phyloP scores from a whole-genome alignment of 2,329 filamentous ascomycete species.

The Alternaria sp. region DNA sequence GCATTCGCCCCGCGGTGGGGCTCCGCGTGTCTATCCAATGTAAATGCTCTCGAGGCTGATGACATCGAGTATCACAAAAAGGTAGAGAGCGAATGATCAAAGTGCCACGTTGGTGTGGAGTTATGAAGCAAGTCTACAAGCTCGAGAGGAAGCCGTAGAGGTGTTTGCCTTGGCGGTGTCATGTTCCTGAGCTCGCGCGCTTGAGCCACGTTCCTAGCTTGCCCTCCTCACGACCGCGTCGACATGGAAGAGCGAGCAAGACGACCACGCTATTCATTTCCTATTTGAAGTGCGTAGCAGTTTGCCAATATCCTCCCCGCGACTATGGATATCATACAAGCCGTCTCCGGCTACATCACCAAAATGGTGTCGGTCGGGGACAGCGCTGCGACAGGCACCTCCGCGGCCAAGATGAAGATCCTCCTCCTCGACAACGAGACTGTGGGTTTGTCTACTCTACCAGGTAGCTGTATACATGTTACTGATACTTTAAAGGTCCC shows the following conservation, averaged over 20 bases:
- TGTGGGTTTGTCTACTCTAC: conserved; percentile 62
- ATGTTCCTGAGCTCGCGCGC: conserved; percentile 11
- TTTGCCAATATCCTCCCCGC: neutral
- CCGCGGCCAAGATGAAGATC: conserved; percentile 97
- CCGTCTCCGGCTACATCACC: conserved; percentile 91
- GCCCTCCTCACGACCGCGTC: conserved; percentile 12
- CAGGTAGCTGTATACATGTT: conserved; percentile 14
- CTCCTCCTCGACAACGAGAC: conserved; percentile 93
- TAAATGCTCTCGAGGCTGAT: neutral
- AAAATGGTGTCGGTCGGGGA: conserved; percentile 93
- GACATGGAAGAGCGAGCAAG: conserved; percentile 14
- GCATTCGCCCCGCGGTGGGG: neutral
- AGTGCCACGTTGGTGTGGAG: neutral
- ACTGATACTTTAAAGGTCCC: conserved; percentile 66
- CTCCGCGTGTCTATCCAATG: neutral
- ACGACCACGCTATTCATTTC: neutral
- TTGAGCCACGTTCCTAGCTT: conserved; percentile 14
- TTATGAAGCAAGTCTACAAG: neutral
- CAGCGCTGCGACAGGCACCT: conserved; percentile 68
- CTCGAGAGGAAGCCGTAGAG: neutral
- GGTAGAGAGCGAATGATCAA: neutral
- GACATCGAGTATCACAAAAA: neutral
- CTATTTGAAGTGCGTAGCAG: neutral
- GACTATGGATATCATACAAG: conserved; percentile 90
- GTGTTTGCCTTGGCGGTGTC: conserved; percentile 2